Base-by-base conservation (phyloP, 306 rosid genomes). In the Urtica urens region DNA sequence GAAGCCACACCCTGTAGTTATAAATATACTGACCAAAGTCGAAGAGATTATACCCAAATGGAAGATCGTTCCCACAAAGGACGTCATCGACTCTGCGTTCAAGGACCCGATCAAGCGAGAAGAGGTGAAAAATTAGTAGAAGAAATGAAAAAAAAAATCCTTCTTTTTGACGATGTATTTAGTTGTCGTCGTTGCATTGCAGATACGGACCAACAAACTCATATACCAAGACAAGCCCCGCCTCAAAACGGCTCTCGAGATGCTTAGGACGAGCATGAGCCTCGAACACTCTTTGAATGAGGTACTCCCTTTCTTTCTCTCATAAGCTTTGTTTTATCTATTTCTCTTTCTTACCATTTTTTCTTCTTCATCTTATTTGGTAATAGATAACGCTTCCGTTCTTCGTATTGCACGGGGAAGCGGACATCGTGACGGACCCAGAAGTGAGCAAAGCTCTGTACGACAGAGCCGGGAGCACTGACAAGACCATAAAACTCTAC, bases 401-500 rank as follows among this genome's bases (percentile, higher is more conserved):
- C 76, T 54, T 79, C 49, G 92, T 85, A 3, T 56, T 90, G 61
- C 95, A 90, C 35, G 99, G 99, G 33, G 95, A 75, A 51, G 74
- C 76, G n/a, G 99, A 85, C 48, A 81, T 26, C 37, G 87, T 90
- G n/a, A 85, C 94, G 16, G 99, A 90, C 67, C 99, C 94, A 55
- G 94, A 87, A 75, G 78, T 87, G 29, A 87, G 96, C 73, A 82
- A 71, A 53, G 90, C 77, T 45, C 22, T 87, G 20, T 75, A 82
- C 56, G 73, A 75, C 35, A 49, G 45, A 58, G 85, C 95, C 6
- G 67, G 92, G 64, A 87, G 92, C 72, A 41, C 10, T 35, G 96
- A 87, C 62, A 87, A 79, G 75, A 82, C 87, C 43, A 63, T 87
- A 25, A 75, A 72, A 48, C 25, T 87, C 60, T 87, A 82, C 54